Evolutionary conservation across 805 yeast genomes (phyloP), one percentile per base, ranked within the genome.

Genomic region (Lipomyces anomalus): DNA sequence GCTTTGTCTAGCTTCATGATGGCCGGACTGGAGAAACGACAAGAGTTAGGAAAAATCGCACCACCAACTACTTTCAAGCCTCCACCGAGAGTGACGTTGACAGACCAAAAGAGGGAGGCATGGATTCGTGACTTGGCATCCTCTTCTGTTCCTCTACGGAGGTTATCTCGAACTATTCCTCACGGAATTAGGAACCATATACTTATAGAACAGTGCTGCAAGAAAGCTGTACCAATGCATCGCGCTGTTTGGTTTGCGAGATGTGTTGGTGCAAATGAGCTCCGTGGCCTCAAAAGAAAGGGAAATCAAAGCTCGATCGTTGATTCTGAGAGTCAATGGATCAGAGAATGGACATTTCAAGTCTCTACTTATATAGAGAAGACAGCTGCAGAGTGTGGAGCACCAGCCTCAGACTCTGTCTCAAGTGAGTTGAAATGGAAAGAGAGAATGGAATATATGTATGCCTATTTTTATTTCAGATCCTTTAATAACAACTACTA

Each of bases 181-280:
- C 96, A 90, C 61, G 97, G 97, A 0, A 76, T 89, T 20, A 71
- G 89, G 53, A 84, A 85, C 60, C 77, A 78, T 53, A 72, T 74
- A 1, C 68, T 90, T 17, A 61, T 90, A 3, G 96, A 88, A 52
- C 84, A 81, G 49, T 74, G 94, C 52, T 74, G 82, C 48, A 58
- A 67, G 21, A 80, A 81, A 58, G 67, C 68, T 28, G 80, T 90
- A 0, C 96, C 97, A 0, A 67, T 83, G 1, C 61, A 75, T n/a
- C 69, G 97, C 48, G 95, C 96, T 0, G 64, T 90, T 1, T 90
- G 98, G 98, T 74, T 92, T 48, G 83, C 90, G 3, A 78, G 85
- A 52, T 86, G 96, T 63, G 86, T 89, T 2, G 80, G 89, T 21
- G 80, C 84, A 9, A 84, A 88, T 52, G 95, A 87, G 56, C 69